A percentile compares a stretch with the other conserved stretches of the same genome.
Evolutionary conservation across 1,284 basidiomycete species (phyloP).

Genomic region (Marasmius fiardii): DNA sequence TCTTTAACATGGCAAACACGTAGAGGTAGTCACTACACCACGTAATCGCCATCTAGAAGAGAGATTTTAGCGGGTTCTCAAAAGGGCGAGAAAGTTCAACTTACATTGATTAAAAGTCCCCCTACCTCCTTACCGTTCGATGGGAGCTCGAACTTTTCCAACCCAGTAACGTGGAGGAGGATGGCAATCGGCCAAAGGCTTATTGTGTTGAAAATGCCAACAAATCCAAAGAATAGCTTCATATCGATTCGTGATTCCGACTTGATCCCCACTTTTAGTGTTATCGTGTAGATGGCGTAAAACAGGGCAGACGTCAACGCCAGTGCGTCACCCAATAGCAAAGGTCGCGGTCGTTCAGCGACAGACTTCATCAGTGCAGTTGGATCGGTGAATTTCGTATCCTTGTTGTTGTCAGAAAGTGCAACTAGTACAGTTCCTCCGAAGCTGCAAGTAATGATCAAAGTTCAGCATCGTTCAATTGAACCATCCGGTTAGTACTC

Average conservation of each 20-base stretch:
- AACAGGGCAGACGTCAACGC: slow-evolving; percentile 82
- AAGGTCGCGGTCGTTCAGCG: slow-evolving; percentile 19
- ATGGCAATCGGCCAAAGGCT: slow-evolving; percentile 81
- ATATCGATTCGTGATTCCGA: slow-evolving; percentile 87
- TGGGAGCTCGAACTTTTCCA: slow-evolving; percentile 81
- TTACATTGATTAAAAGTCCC: slow-evolving; percentile 75
- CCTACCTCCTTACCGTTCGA: slow-evolving; percentile 52
- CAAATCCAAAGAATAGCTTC: slow-evolving; percentile 93
- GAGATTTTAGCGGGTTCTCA: neutral
- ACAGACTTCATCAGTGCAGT: slow-evolving; percentile 7
- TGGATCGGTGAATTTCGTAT: neutral
- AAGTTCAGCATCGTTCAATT: slow-evolving; percentile 8
- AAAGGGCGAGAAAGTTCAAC: slow-evolving; percentile 18
- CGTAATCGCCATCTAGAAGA: slow-evolving; percentile 77
- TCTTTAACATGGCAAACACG: slow-evolving; percentile 94
- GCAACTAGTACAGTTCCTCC: slow-evolving; percentile 86
- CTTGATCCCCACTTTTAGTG: slow-evolving; percentile 86
- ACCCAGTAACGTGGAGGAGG: slow-evolving; percentile 72
- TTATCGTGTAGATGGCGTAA: slow-evolving; percentile 90
- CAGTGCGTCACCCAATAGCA: slow-evolving; percentile 70
- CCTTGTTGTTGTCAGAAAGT: slow-evolving; percentile 56
- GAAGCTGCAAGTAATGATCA: slow-evolving; percentile 51
- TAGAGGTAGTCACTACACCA: slow-evolving; percentile 85
- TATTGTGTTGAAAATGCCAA: slow-evolving; percentile 87
- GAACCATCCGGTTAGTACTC: slow-evolving; percentile 15